Conservation (phyloP, 352 stramenopile genomes). For the Elongisporangium undulatum region DNA sequence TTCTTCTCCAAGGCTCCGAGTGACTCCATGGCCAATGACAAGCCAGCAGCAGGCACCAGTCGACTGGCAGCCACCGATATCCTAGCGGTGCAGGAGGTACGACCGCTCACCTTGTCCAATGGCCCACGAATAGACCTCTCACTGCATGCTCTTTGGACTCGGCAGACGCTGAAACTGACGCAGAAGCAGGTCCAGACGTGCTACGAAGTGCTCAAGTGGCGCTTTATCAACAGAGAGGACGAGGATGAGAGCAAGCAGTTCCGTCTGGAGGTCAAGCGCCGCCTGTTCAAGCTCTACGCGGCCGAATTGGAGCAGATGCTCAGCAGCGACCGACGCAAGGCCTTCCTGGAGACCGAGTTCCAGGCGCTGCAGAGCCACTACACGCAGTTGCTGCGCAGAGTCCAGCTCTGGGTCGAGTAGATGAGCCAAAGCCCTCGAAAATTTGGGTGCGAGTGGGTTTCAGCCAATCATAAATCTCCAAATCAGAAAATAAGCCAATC, state of each 20-base stretch:
- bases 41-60: slow-evolving; percentile 29
- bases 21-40: slow-evolving; percentile 11
- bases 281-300: slow-evolving; percentile 56
- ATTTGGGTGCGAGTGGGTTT: slow-evolving; percentile 13
- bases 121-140: background rate
- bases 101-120: too few species aligned
- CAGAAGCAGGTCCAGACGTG: slow-evolving; percentile 73
- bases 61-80: slow-evolving; percentile 44
- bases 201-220: slow-evolving; percentile 73
- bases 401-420: background rate
- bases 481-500: background rate
- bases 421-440: slow-evolving; percentile 4
- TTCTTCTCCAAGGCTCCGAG: slow-evolving; percentile 56
- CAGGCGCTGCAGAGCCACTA: slow-evolving; percentile 48
- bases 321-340: slow-evolving; percentile 63
- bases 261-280: slow-evolving; percentile 80
- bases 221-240: slow-evolving; percentile 45
- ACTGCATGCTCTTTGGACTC: background rate
- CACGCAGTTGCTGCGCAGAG: slow-evolving; percentile 20
- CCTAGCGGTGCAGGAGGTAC: slow-evolving; percentile 52
- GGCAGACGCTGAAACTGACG: slow-evolving; percentile 72
- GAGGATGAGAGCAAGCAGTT: slow-evolving; percentile 56
- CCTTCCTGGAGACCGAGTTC: slow-evolving; percentile 71
- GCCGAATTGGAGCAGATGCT: slow-evolving; percentile 77
- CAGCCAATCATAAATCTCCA: slow-evolving; percentile 7